Percentiles rank a stretch among this genome's conserved stretches.
Evolutionary conservation across 2,329 filamentous ascomycete species (phyloP).

Genomic region (Drechslera avenae): DNA sequence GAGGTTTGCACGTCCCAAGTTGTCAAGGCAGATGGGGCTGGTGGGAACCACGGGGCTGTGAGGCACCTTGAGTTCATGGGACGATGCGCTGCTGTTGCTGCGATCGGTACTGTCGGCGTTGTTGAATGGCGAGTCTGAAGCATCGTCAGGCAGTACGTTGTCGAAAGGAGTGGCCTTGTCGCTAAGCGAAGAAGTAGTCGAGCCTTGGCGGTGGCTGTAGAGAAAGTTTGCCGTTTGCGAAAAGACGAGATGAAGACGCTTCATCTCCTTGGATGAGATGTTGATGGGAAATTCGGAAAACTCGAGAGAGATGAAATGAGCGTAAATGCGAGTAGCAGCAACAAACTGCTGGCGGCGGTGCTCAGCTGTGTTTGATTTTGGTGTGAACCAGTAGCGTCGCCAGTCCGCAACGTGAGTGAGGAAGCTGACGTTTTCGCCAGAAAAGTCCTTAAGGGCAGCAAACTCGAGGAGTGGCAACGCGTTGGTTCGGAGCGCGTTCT

Average conservation of each 20-base stretch:
- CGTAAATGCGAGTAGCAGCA: conserved; percentile 39
- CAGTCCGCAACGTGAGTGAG: conserved; percentile 42
- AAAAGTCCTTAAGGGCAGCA: conserved; percentile 43
- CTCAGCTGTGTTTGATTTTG: conserved; percentile 24
- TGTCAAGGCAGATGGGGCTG: conserved; percentile 27
- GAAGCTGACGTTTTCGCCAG: conserved; percentile 43
- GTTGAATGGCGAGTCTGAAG: conserved; percentile 20
- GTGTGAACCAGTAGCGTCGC: conserved; percentile 38
- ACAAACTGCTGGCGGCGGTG: conserved; percentile 38
- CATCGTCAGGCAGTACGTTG: conserved; percentile 15
- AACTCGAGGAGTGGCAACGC: conserved; percentile 40
- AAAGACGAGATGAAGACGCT: conserved; percentile 35
- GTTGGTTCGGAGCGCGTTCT: conserved; percentile 40
- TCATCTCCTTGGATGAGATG: conserved; percentile 38
- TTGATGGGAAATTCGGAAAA: conserved; percentile 46
- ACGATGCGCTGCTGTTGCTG: conserved; percentile 23
- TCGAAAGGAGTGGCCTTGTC: conserved; percentile 40
- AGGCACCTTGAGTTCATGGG: conserved; percentile 16
- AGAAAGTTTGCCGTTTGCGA: conserved; percentile 28
- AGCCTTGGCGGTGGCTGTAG: conserved; percentile 24
- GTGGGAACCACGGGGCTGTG: background rate
- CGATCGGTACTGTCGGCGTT: background rate
- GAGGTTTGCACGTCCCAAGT: conserved; percentile 37
- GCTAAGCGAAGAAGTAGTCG: conserved; percentile 21
- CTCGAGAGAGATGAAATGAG: conserved; percentile 41